phyloP scores from a whole-genome alignment of 441 rosid genomes.

The Populus hybrid region DNA sequence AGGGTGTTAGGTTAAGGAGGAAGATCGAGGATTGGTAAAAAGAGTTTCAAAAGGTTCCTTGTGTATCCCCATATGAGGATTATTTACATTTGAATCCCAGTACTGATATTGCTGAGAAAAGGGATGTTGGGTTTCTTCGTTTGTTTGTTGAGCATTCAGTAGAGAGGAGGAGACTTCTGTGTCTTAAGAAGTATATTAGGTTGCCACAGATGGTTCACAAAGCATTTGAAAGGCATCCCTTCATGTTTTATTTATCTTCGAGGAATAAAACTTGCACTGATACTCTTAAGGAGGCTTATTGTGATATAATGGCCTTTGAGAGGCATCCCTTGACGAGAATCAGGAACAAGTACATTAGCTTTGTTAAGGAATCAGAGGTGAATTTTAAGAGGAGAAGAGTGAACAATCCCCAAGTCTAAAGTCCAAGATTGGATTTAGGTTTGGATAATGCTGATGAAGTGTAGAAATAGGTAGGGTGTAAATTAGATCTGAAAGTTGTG shows the following conservation, averaged over 20 bases:
- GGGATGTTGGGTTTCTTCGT: conserved; percentile 80
- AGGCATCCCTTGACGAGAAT: too few relatives aligned
- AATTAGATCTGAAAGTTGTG: background rate
- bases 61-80: conserved; percentile 73
- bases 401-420: conserved; percentile 11
- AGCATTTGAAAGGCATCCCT: too few relatives aligned
- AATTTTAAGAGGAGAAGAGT: conserved; percentile 41
- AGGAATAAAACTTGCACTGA: too few relatives aligned
- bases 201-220: conserved; percentile 57
- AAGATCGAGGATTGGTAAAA: conserved; percentile 66
- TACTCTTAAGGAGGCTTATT: too few relatives aligned
- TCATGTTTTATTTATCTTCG: too few relatives aligned
- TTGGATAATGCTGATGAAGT: conserved; percentile 20
- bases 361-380: conserved; percentile 27
- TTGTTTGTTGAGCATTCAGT: conserved; percentile 85
- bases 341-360: too few relatives aligned
- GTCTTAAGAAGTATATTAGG: conserved; percentile 59
- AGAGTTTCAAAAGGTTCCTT: conserved; percentile 70
- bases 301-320: too few relatives aligned
- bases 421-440: conserved; percentile 39
- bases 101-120: conserved; percentile 64
- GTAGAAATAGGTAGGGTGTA: background rate
- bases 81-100: conserved; percentile 55
- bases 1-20: conserved; percentile 68
- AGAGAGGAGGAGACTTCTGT: conserved; percentile 57